Evolutionary conservation across 2,329 filamentous ascomycete genomes (phyloP).

Genomic region (Phaeophleospora eucalypticola): DNA sequence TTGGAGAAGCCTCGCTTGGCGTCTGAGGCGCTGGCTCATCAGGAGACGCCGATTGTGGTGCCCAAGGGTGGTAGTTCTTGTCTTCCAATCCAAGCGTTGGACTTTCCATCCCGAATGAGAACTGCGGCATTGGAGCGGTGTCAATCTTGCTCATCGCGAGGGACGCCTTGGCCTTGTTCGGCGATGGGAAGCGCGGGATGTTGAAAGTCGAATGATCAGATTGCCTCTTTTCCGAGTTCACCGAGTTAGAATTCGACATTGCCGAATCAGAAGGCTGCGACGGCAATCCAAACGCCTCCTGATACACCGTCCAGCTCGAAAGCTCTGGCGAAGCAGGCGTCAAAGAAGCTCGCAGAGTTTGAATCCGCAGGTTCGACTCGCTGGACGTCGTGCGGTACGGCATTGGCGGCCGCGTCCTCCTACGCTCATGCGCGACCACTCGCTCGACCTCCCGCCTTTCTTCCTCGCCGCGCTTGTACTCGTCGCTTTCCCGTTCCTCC

Average conservation of each 20-base stretch:
- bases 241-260: not conserved
- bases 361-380: conserved; percentile 34
- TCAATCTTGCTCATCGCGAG: conserved; percentile 11
- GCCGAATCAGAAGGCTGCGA: conserved; percentile 16
- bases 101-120: conserved; percentile 16
- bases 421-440: conserved; percentile 4
- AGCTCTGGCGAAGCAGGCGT: conserved; percentile 40
- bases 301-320: conserved; percentile 32
- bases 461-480: conserved; percentile 8
- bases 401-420: conserved; percentile 4
- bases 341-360: conserved; percentile 36
- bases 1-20: not conserved
- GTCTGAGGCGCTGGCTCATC: conserved; percentile 4
- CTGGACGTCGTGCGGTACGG: conserved; percentile 31
- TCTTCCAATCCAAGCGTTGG: conserved; percentile 13
- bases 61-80: conserved; percentile 3
- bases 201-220: conserved; percentile 26
- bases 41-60: conserved; percentile 14
- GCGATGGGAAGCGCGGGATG: conserved; percentile 36
- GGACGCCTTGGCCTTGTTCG: conserved; percentile 20
- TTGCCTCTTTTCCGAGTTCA: conserved; percentile 6
- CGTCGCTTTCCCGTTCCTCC: conserved; percentile 34
- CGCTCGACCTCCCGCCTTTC: conserved; percentile 4
- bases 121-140: conserved; percentile 23
- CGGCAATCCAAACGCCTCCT: conserved; percentile 13